Base-by-base conservation (phyloP, 1,284 basidiomycete species). In the Papiliotrema nemorosa region DNA sequence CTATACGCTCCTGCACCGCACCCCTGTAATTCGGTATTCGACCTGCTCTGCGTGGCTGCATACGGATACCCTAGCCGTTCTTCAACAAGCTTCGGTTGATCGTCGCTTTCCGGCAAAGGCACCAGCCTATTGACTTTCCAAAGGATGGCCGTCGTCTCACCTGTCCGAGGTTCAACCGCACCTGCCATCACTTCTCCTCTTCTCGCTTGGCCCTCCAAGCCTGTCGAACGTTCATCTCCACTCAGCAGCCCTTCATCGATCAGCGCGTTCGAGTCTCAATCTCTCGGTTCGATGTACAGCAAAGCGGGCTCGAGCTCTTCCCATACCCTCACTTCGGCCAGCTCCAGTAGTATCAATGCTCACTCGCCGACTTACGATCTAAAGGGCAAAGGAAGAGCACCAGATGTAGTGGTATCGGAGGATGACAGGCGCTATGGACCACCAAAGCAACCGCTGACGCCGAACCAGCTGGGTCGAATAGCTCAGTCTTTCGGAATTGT, bases 401-500 rank as follows among this genome's bases (percentile, higher is more conserved):
- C 39, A 26, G 39, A 41, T 10, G 24, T 41, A 24, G 20, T 25
- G 20, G 20, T 25, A 5, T 22, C 6, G 9, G 26, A 25, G 14
- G 39, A 42, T 7, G 39, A 35, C 9, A 55, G 52, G 40, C 31
- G 46, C 14, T 72, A 70, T 54, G 51, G 52, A 14, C 66, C 68
- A n/a, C 69, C 71, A 3, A 60, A 49, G 24, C 50, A 58, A 37
- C 71, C 71, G 5, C 44, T 73, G 13, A 53, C 57, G 1, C 71
- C 69, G 5, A 50, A 62, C 27, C 68, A 70, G 39, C 62, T 73
- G 14, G 63, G 63, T 7, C 59, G 71, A 2, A 73, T 73, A 25
- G 71, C 71, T 7, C 67, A 69, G 52, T 66, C 64, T 1, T 72
- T 73, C 54, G 71, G 71, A 20, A 72, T 73, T 41, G 62, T 64